Evolutionary conservation across 139 green algal species (phyloP), one percentile per base, ranked within the genome.

Genomic region (Picochlorum costavermella): DNA sequence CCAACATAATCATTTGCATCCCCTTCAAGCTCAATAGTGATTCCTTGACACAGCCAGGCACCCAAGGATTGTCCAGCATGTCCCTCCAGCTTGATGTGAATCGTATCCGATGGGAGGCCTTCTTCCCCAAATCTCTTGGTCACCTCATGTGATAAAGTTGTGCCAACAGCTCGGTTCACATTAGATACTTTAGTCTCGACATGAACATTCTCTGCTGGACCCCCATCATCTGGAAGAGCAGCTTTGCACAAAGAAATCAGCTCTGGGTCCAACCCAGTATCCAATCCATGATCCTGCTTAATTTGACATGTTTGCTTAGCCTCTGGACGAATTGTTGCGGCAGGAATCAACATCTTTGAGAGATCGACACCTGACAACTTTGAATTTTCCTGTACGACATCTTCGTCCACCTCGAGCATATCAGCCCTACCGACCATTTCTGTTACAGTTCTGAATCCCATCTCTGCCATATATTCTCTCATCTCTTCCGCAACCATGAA

Each of bases 1-100:
- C 86, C 90, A 5, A 97, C 90, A 58, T 97, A 97, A 79, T 97
- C 90, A 68, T 97, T 97, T 45, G 91, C 84, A 56, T 96, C 90
- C 3, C 90, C 90, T 75, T 95, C 87, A 16, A 96, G 75, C 70
- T 94, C 83, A 17, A 96, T 66, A 0, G 79, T 90, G 62, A 96
- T 86, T 33, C 90, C 90, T 16, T 49, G 63, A 75, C 74, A 86
- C 62, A 91, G 60, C 75, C 84, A 97, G 2, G 88, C 91, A 40
- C 84, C 90, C 69, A 96, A 65, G 3, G 65, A 84, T 83, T 97
- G 91, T 5, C 91, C 91, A 2, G 92, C 92, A 61, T 91, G 84
- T 12, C 91, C 92, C 6, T 61, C 83, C 4, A 97, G 70, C 71
- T 92, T 92, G 49, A 96, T 67, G 65, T 91, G 80, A 66, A 97